Evolutionary conservation across 441 rosid species (phyloP).

Genomic region (Eutrema salsugineum): DNA sequence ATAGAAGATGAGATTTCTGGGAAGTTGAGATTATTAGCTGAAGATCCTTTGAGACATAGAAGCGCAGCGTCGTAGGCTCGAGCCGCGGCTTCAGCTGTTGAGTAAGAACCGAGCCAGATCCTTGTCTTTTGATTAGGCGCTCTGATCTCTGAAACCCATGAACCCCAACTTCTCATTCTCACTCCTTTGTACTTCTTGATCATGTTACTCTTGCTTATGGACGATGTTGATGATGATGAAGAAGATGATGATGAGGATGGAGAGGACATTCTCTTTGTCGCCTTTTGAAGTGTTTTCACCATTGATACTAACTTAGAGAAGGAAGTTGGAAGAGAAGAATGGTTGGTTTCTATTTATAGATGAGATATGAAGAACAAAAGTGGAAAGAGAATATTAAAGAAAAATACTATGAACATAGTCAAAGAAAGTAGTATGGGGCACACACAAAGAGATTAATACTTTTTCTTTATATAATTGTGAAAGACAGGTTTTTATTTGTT

Average conservation of each 20-base stretch:
- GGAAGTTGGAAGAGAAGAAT: conserved; percentile 31
- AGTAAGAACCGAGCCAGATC: conserved; percentile 95
- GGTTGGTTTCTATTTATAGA: conserved; percentile 44
- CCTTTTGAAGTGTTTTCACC: conserved; percentile 60
- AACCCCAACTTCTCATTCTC: conserved; percentile 98
- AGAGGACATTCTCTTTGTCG: conserved; percentile 26
- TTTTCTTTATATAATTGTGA: conserved; percentile 31
- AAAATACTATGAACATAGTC: conserved; percentile 33
- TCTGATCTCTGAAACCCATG: conserved; percentile 97
- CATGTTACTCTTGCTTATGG: conserved; percentile 36
- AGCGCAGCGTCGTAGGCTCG: conserved; percentile 97
- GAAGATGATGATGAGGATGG: conserved; percentile 20
- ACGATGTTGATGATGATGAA: conserved; percentile 23
- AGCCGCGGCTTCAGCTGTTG: conserved; percentile 93
- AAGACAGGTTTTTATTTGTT: conserved; percentile 40
- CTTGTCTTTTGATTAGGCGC: conserved; percentile 94
- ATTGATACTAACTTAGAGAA: conserved; percentile 19
- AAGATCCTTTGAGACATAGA: conserved; percentile 80
- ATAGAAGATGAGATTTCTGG: conserved; percentile 49
- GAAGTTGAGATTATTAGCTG: conserved; percentile 88
- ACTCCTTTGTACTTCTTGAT: conserved; percentile 83
- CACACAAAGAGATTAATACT: conserved; percentile 28
- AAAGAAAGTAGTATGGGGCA: conserved; percentile 34
- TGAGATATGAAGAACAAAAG: conserved; percentile 18
- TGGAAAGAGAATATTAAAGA: conserved; percentile 11